These are phyloP conservation scores for Hibiscus trionum DNA, from an alignment of 345 rosid species.

Conservation along the genomic window DNA sequence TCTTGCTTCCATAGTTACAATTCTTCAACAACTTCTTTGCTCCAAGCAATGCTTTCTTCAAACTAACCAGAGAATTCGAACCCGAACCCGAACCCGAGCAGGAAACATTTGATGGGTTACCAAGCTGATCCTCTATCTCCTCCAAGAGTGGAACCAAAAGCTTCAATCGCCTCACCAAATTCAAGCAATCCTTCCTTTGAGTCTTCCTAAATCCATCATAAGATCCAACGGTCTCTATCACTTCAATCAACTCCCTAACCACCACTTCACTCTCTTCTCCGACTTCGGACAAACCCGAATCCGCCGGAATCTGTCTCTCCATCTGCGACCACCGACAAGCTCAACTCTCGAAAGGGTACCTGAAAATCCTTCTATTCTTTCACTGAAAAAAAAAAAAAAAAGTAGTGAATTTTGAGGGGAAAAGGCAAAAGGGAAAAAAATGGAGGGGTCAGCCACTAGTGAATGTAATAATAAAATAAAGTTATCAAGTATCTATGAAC, in stretches of 20 bases:
- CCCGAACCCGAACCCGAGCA: slow-evolving; percentile 6
- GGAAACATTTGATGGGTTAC: background rate
- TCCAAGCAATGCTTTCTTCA: slow-evolving; percentile 34
- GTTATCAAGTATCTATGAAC: background rate
- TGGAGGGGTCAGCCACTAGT: background rate
- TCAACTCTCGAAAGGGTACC: background rate
- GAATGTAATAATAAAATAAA: background rate
- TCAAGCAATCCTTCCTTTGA: slow-evolving; percentile 53
- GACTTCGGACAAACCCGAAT: slow-evolving; percentile 20
- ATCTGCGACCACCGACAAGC: slow-evolving; percentile 8
- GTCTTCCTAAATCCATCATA: slow-evolving; percentile 35
- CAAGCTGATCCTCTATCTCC: slow-evolving; percentile 35
- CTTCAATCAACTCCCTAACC: slow-evolving; percentile 31
- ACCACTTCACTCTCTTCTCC: slow-evolving; percentile 12
- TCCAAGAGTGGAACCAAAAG: slow-evolving; percentile 51
- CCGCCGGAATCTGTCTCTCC: slow-evolving; percentile 19
- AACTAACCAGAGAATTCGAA: slow-evolving; percentile 23
- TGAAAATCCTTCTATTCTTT: background rate
- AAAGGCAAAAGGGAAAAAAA: background rate
- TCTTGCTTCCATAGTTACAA: slow-evolving; percentile 53
- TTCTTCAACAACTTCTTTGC: slow-evolving; percentile 52
- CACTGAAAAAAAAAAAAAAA: background rate
- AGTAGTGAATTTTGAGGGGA: background rate
- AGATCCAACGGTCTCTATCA: slow-evolving; percentile 38
- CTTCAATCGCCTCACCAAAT: slow-evolving; percentile 50